These are phyloP conservation scores for Kodamaea nitidulidarum DNA, from an alignment of 805 yeast species.

Conservation along the genomic window DNA sequence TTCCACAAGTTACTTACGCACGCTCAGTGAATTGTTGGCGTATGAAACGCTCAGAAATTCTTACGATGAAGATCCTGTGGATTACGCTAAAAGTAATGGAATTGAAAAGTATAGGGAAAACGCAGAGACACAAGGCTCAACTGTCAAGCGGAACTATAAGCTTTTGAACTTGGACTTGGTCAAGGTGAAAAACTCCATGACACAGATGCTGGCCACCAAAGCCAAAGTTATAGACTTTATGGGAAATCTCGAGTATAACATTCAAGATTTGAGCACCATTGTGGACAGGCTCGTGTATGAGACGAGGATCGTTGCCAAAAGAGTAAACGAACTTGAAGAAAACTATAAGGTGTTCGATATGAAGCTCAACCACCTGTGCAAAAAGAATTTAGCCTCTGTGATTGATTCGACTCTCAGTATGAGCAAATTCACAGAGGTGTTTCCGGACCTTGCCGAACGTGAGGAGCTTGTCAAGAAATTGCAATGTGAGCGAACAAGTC, in stretches of 20 bases:
- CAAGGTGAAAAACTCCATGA: conserved; percentile 24
- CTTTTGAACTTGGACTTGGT: conserved; percentile 29
- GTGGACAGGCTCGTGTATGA: conserved; percentile 39
- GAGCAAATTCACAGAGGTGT: conserved; percentile 30
- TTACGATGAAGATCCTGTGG: conserved; percentile 7
- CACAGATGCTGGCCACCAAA: conserved; percentile 24
- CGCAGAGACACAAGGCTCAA: not conserved
- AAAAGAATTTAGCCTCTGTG: conserved; percentile 21
- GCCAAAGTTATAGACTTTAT: conserved; percentile 25
- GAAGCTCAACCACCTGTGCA: conserved; percentile 26
- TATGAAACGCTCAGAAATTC: conserved; percentile 15
- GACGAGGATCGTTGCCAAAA: conserved; percentile 36
- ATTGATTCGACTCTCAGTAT: conserved; percentile 26
- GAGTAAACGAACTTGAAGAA: conserved; percentile 39
- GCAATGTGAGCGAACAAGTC: not conserved
- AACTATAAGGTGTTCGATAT: conserved; percentile 25
- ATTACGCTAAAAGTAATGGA: too few relatives aligned
- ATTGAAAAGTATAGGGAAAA: not conserved
- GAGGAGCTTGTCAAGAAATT: conserved; percentile 23
- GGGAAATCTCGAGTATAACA: conserved; percentile 23
- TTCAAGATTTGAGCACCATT: conserved; percentile 28
- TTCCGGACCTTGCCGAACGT: conserved; percentile 26
- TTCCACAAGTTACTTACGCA: conserved; percentile 16
- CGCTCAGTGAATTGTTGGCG: conserved; percentile 16
- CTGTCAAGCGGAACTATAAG: conserved; percentile 20